These are phyloP conservation scores for Atalantia buxifolia DNA, from an alignment of 345 rosid species.

Conservation along the genomic window DNA sequence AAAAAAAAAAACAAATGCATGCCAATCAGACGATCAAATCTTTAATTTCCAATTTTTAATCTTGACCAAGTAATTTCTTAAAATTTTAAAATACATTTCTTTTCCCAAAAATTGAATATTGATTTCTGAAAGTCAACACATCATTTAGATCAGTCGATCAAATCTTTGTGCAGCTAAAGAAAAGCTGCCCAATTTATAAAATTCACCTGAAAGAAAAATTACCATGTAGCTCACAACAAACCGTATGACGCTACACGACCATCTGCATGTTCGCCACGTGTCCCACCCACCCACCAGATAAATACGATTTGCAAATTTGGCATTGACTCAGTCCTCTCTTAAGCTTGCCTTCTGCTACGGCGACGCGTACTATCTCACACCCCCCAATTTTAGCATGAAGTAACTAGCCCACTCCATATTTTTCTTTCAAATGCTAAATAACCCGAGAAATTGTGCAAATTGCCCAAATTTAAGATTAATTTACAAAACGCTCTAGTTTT, in stretches of 20 bases:
- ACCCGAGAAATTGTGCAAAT: not conserved
- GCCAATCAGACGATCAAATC: too few relatives aligned
- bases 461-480: not conserved
- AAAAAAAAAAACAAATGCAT: too few relatives aligned
- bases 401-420: not conserved
- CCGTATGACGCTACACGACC: not conserved
- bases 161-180: not conserved
- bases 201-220: not conserved
- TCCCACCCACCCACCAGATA: not conserved
- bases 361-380: not conserved
- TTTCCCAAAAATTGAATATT: not conserved
- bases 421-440: not conserved
- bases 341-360: slow-evolving; percentile 10
- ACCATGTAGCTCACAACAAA: not conserved
- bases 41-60: too few relatives aligned
- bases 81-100: not conserved
- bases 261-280: slow-evolving; percentile 37
- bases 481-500: not conserved
- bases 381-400: slow-evolving; percentile 17
- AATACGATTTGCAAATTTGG: slow-evolving; percentile 3
- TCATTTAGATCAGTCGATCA: not conserved
- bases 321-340: slow-evolving; percentile 32
- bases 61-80: not conserved
- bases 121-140: not conserved
- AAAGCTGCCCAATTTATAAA: not conserved